Base-by-base conservation (phyloP, 2,329 filamentous ascomycete species). In the Aspergillus phoenicis region DNA sequence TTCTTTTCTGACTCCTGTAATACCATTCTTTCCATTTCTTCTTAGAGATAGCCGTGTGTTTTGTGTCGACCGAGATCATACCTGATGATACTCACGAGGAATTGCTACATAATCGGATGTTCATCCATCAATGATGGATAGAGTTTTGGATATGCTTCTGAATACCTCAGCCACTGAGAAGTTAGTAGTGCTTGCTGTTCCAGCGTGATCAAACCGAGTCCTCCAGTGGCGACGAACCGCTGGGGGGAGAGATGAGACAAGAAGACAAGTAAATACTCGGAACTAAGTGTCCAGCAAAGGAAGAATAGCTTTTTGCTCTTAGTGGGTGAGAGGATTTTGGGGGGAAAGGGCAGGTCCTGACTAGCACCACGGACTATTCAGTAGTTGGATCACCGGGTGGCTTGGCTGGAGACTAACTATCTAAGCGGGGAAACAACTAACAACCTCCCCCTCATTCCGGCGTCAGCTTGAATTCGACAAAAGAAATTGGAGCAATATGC, bases 81-180 rank as follows among this genome's bases (percentile, higher is more conserved):
- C 24, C 60, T 63, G 62, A 68, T 65, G 66, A 68, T 61, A 49
- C 56, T 66, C 61, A 68, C 61, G 67, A 68, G 58, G 56, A 61
- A 36, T 36, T 64, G 57, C 39, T 57, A 59, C 54, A 41, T 61
- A 61, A 47, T 65, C 58, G 49, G 43, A 62, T 58, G 52, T 52
- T 57, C 58, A 52, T 53, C 59, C 63, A 39, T 45, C 28, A 11
- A 13, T 36, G 33, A 52, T 52, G 28, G 52, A 43, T 55, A 30
- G 38, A 20, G 6, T 41, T 22, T n/a, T 28, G 36, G 39, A 28
- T 24, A 24, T 38, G 54, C 30, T 54, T 22, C 24, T 45, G 22
- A 15, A 49, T 59, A 54, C 26, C 26, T 24, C 39, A 20, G 33
- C 15, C 22, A 13, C 4, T 15, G 33, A 36, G 11, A 36, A 36